These are phyloP conservation scores for Lodderomyces metapsilosis DNA, from an alignment of 1,139 yeast genomes.

Conservation along the genomic window DNA sequence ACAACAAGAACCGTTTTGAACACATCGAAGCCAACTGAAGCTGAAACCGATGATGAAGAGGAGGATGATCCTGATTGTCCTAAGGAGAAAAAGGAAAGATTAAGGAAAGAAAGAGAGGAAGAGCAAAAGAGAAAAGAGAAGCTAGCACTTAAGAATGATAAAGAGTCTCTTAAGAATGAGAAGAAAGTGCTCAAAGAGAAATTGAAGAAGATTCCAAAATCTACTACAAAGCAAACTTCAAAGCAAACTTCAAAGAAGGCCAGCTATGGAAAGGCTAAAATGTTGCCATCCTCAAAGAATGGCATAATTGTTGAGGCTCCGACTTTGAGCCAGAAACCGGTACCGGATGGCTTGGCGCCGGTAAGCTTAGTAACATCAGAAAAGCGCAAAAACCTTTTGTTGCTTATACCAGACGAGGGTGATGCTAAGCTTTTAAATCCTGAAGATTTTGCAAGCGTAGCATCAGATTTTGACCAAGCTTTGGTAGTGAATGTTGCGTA, in stretches of 20 bases:
- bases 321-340: not conserved
- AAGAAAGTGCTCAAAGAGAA: not conserved
- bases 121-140: not conserved
- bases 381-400: not conserved
- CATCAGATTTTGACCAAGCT: not conserved
- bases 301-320: not conserved
- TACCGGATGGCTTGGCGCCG: not conserved
- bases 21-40: not conserved
- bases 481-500: not conserved
- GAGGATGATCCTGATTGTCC: constrained; percentile 6
- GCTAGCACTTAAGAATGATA: not conserved
- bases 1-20: not conserved
- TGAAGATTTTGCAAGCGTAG: not conserved
- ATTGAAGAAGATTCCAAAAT: not conserved
- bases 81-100: constrained; percentile 1
- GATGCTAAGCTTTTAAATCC: not conserved
- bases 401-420: not conserved
- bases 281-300: not conserved
- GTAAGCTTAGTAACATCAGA: not conserved
- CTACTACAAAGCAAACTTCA: not conserved
- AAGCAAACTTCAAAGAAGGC: not conserved
- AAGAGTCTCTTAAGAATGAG: not conserved
- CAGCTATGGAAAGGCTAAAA: not conserved
- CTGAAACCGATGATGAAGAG: not conserved
- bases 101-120: not conserved